These are phyloP conservation scores for Hysterium pulicare DNA, from an alignment of 2,329 filamentous ascomycete genomes.

Conservation along the genomic window DNA sequence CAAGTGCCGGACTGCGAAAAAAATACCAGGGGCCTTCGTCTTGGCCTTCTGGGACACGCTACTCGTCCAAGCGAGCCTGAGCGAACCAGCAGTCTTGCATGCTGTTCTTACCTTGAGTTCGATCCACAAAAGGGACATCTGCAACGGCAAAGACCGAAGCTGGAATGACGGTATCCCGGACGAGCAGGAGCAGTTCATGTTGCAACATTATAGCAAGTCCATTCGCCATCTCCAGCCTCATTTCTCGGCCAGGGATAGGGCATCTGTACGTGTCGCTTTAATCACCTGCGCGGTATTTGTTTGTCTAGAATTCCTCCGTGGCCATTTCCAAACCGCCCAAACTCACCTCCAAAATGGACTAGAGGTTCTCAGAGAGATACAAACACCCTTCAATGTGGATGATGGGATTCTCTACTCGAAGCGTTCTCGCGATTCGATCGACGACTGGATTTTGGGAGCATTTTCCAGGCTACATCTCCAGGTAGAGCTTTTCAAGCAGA, in stretches of 20 bases:
- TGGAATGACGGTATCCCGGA: conserved; percentile 8
- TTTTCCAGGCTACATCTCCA: conserved; percentile 32
- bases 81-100: conserved; percentile 43
- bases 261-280: conserved; percentile 35
- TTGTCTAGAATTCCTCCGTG: conserved; percentile 41
- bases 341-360: conserved; percentile 43
- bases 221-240: conserved; percentile 34
- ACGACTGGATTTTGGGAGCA: conserved; percentile 45
- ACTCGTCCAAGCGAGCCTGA: conserved; percentile 37
- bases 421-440: conserved; percentile 25
- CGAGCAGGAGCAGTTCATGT: conserved; percentile 26
- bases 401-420: conserved; percentile 6
- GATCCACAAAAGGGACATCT: conserved; percentile 20
- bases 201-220: conserved; percentile 42
- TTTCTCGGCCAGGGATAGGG: conserved; percentile 15
- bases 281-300: conserved; percentile 43
- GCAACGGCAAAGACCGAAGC: conserved; percentile 4
- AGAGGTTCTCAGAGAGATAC: conserved; percentile 31
- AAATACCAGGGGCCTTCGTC: conserved; percentile 25
- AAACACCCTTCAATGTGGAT: conserved; percentile 5
- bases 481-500: conserved; percentile 13
- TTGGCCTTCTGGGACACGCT: conserved; percentile 39
- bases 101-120: conserved; percentile 42
- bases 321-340: conserved; percentile 35
- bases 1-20: conserved; percentile 33